Percentiles rank a stretch among this genome's conserved stretches.
Evolutionary conservation across 345 rosid species (phyloP).

Genomic region (Sonneratia caseolaris): DNA sequence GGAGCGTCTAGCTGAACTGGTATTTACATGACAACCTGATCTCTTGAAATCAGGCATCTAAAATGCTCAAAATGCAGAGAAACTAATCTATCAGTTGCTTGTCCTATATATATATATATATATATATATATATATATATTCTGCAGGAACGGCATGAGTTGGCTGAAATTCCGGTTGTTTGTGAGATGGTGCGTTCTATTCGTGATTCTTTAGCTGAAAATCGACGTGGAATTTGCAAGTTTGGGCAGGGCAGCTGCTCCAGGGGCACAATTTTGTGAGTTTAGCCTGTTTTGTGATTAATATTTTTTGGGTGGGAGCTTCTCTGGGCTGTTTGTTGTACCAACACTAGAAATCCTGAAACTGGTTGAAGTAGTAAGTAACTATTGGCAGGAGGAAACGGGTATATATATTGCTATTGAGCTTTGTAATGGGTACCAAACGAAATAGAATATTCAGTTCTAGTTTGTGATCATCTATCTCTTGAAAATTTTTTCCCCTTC

Average conservation of each 20-base stretch:
- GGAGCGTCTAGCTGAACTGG: constrained; percentile 74
- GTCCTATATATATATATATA: constrained; percentile 3
- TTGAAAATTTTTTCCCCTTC: too few species aligned
- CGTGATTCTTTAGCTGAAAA: constrained; percentile 58
- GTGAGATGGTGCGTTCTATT: constrained; percentile 62
- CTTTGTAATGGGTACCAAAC: not conserved
- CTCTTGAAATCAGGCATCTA: not conserved
- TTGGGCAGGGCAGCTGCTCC: constrained; percentile 47
- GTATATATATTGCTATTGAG: not conserved
- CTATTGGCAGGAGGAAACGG: not conserved
- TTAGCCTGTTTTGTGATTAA: not conserved
- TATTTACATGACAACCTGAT: constrained; percentile 15
- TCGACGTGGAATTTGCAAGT: constrained; percentile 86
- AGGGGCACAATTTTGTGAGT: constrained; percentile 12
- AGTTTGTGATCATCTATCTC: not conserved
- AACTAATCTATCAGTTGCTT: not conserved
- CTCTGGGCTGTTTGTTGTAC: not conserved
- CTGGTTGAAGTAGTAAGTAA: not conserved
- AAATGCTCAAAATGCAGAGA: not conserved
- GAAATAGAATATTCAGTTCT: not conserved
- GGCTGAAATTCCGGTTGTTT: constrained; percentile 39
- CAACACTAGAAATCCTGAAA: not conserved
- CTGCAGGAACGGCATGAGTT: constrained; percentile 50
- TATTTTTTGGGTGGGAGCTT: not conserved
- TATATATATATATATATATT: constrained; percentile 10